Evolutionary conservation across 1,284 basidiomycete genomes (phyloP), one percentile per base, ranked within the genome.

Genomic region (Leucoagaricus sp.): DNA sequence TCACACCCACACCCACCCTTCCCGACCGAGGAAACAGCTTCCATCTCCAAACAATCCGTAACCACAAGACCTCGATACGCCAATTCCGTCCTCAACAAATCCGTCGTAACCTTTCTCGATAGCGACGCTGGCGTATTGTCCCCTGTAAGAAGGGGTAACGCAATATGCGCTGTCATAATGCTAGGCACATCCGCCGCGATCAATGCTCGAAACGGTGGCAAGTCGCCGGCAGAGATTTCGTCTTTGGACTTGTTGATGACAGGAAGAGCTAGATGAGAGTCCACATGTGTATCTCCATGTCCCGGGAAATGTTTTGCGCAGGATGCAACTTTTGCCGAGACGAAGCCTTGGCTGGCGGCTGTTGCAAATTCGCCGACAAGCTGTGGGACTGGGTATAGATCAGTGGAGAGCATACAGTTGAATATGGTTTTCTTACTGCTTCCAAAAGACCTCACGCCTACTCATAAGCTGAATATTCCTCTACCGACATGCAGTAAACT

Each of bases 81-180:
- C 48, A 56, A 34, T 19, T 56, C 54, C 23, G 10, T 33, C 25
- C 54, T 36, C 31, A 56, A 23, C 17, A 89, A 64, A n/a, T 69
- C 77, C 0, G 75, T 83, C 34, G 81, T 84, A 44, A 87, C 76
- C 26, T 62, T 63, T 1, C 69, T 65, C 0, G 84, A 85, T 19
- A 88, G 75, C 9, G 86, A 87, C 23, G 77, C 78, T 2, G 87
- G 86, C 2, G 71, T 76, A 56, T 81, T 76, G 53, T 75, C 72
- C 25, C 78, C 79, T 0, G 79, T 81, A 23, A 86, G 67, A 10
- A 75, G 58, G 0, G 86, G 86, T 1, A 89, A 75, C 4, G 86
- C 83, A 78, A 88, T 86, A 65, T 89, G 87, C 0, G 84, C 86
- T 0, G 84, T 83, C 87, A 89, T 89, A 50, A 89, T 76, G 31